Evolutionary conservation across 345 rosid genomes (phyloP).

Genomic region (Populus euphratica): DNA sequence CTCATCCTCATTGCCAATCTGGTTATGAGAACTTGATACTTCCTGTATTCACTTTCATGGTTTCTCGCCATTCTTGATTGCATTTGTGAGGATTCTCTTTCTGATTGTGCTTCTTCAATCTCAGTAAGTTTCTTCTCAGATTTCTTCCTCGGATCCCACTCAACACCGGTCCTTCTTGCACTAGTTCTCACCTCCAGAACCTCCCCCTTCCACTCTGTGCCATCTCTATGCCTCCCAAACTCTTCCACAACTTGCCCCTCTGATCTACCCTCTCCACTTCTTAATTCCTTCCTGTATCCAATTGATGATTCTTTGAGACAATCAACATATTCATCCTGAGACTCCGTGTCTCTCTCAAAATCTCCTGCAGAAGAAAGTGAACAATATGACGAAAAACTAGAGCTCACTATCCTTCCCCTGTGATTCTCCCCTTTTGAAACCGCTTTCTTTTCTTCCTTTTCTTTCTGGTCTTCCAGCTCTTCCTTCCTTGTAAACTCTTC

Average conservation of each 20-base stretch:
- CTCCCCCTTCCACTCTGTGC: conserved; percentile 12
- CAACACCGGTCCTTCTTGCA: conserved; percentile 25
- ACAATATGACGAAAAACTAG: conserved; percentile 76
- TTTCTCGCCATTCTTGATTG: conserved; percentile 29
- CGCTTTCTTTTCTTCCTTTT: conserved; percentile 7
- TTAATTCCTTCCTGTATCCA: conserved; percentile 24
- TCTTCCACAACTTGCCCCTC: conserved; percentile 25
- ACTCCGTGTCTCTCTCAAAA: conserved; percentile 56
- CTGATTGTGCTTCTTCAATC: conserved; percentile 38
- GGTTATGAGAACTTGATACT: conserved; percentile 30
- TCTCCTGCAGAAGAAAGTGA: conserved; percentile 61
- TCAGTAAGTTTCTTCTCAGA: conserved; percentile 66
- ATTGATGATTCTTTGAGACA: conserved; percentile 27
- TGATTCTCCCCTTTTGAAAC: conserved; percentile 24
- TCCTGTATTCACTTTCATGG: conserved; percentile 27
- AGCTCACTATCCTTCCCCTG: conserved; percentile 43
- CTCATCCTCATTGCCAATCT: conserved; percentile 33
- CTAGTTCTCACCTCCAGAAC: conserved; percentile 22
- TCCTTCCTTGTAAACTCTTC: conserved; percentile 31
- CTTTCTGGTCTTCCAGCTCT: conserved; percentile 31
- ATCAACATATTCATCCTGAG: conserved; percentile 29
- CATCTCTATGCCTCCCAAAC: conserved; percentile 16
- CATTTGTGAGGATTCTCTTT: conserved; percentile 37
- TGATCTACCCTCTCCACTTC: conserved; percentile 18
- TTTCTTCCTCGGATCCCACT: conserved; percentile 61